Base-by-base conservation (phyloP, 495 filamentous ascomycete species). In the Niebla homalea region DNA sequence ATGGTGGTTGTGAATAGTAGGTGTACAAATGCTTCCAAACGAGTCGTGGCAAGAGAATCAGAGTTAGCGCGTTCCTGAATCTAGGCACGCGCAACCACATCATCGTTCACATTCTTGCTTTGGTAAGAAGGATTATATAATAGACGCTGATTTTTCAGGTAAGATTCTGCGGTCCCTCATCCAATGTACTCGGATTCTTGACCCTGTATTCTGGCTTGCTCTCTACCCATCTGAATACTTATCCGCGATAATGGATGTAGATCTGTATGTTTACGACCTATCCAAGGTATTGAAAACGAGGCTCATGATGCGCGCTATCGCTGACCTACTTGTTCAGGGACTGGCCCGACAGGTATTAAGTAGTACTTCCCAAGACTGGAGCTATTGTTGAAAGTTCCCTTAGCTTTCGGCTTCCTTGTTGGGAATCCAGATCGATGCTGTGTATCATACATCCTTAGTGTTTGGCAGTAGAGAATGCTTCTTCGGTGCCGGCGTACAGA, bases 181-280 rank as follows among this genome's bases (percentile, higher is more conserved):
- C 29, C 29, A 32, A 5, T 11, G 6, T 12, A 12, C 14, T 32
- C 29, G 14, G 5, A 7, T 32, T 11, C 14, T 32, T 8, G 14
- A 11, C 14, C 7, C 29, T 12, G 10, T 12, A 32, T 32, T 12
- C 29, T 12, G 14, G 3, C 8, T 11, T 32, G 29, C 29, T 32
- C 29, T 32, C 29, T 11, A 32, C 29, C 29, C 29, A 32, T 32
- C 7, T 12, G 2, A 7, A 0, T 7, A 32, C 14, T 36, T 18
- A 22, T 16, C 25, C 2, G 35, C 37, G 7, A 50, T 40, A n/a
- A 95, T 95, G 88, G 85, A 93, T 52, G 85, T 95, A 36, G 74
- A 90, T 60, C 76, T 96, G 42, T 90, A 94, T 51, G 81, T 95
- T 47, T 98, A 98, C 57, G 92, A 98, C 71, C 76, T 98, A 36